A percentile compares a stretch with the other conserved stretches of the same genome.
These are phyloP conservation scores for Colletotrichum chrysophilum DNA, from an alignment of 2,329 filamentous ascomycete genomes.

Conservation along the genomic window DNA sequence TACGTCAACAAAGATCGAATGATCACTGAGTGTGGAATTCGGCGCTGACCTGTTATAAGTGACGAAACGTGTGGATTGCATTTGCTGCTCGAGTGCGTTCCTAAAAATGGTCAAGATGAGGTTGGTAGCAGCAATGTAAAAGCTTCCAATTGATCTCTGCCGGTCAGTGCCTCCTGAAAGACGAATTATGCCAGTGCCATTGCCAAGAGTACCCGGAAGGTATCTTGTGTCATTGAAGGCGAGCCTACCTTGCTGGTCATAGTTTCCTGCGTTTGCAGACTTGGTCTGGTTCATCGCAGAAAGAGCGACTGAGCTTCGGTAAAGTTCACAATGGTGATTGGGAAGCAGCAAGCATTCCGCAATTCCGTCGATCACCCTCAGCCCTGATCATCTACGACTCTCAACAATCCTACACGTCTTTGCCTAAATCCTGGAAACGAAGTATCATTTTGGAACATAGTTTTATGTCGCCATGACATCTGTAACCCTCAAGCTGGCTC, in stretches of 20 bases:
- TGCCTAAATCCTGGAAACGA: neutral
- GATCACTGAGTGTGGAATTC: neutral
- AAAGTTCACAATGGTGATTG: neutral
- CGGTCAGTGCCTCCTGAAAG: neutral
- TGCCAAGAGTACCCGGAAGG: neutral
- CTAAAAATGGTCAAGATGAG: neutral
- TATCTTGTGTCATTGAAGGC: neutral
- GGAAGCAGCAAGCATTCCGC: neutral
- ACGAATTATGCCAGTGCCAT: neutral
- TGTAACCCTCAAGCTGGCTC: neutral
- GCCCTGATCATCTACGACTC: fast-evolving
- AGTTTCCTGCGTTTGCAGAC: neutral
- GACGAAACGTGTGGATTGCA: neutral
- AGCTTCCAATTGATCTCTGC: neutral
- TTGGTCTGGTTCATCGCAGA: neutral
- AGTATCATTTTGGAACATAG: neutral
- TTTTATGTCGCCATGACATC: neutral
- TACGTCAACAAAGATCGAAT: neutral
- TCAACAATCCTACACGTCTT: neutral
- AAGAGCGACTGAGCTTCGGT: neutral
- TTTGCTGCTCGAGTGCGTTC: neutral
- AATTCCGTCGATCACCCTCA: neutral
- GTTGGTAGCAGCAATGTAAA: neutral
- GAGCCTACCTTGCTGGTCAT: neutral
- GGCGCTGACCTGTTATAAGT: neutral